phyloP scores from a whole-genome alignment of 768 basidiomycete species.

The Lentinula lateritia region DNA sequence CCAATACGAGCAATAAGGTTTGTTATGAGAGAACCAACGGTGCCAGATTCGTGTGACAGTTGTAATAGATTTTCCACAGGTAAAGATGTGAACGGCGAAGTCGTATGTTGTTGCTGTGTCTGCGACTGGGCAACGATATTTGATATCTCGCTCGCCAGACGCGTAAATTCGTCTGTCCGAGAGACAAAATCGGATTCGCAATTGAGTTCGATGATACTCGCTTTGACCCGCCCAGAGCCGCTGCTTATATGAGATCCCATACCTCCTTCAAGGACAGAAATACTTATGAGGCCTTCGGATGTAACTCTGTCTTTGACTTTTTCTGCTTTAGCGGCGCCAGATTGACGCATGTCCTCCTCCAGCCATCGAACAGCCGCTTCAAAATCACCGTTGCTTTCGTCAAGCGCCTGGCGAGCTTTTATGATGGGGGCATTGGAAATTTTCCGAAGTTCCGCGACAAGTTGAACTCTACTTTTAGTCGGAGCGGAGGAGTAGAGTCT shows the following conservation, averaged over 20 bases:
- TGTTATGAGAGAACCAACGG: constrained; percentile 60
- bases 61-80: constrained; percentile 45
- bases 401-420: constrained; percentile 86
- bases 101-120: constrained; percentile 32
- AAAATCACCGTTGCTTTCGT: constrained; percentile 67
- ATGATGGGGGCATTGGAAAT: constrained; percentile 74
- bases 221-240: constrained; percentile 51
- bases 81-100: constrained; percentile 37
- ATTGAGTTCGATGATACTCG: constrained; percentile 86
- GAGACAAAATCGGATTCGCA: constrained; percentile 98
- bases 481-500: constrained; percentile 47
- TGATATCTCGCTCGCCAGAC: constrained; percentile 73
- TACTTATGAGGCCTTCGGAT: constrained; percentile 72
- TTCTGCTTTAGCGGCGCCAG: constrained; percentile 75
- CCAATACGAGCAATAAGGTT: constrained; percentile 72
- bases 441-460: constrained; percentile 84
- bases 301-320: constrained; percentile 77
- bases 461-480: constrained; percentile 60
- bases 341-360: constrained; percentile 60
- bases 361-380: constrained; percentile 77
- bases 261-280: constrained; percentile 69
- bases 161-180: constrained; percentile 74
- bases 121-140: constrained; percentile 76
- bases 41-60: constrained; percentile 30
- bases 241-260: constrained; percentile 28